Conservation (phyloP, 106 monocot species). For the Dactylorhiza incarnata region DNA sequence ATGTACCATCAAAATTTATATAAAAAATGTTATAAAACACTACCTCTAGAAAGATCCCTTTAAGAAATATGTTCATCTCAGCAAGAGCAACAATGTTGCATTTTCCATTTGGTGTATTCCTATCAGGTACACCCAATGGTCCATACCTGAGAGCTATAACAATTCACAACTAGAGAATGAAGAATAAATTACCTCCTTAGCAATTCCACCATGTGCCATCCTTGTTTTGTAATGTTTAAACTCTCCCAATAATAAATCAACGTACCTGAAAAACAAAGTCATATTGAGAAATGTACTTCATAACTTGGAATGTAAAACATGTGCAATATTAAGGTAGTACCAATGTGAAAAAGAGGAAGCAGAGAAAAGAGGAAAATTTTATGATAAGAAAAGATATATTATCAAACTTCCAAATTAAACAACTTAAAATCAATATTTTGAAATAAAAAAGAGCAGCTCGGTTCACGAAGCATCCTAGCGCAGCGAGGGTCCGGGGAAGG, state of each 20-base stretch:
- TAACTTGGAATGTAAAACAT: neutral
- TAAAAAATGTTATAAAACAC: neutral
- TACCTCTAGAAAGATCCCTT: neutral
- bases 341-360: neutral
- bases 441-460: neutral
- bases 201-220: conserved; percentile 72
- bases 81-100: neutral
- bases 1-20: neutral
- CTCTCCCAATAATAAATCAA: conserved; percentile 94
- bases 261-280: conserved; percentile 43
- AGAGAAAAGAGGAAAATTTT: neutral
- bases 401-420: neutral
- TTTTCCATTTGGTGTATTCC: conserved; percentile 2
- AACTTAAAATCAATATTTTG: neutral
- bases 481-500: too few species aligned
- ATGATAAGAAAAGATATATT: neutral
- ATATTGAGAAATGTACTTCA: neutral
- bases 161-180: neutral
- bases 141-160: neutral
- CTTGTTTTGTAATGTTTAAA: conserved; percentile 95
- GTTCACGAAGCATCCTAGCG: too few species aligned
- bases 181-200: conserved; percentile 66
- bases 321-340: neutral
- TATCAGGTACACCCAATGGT: neutral
- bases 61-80: neutral